Conservation (phyloP, 306 rosid species). For the Citrullus mucosospermus region DNA sequence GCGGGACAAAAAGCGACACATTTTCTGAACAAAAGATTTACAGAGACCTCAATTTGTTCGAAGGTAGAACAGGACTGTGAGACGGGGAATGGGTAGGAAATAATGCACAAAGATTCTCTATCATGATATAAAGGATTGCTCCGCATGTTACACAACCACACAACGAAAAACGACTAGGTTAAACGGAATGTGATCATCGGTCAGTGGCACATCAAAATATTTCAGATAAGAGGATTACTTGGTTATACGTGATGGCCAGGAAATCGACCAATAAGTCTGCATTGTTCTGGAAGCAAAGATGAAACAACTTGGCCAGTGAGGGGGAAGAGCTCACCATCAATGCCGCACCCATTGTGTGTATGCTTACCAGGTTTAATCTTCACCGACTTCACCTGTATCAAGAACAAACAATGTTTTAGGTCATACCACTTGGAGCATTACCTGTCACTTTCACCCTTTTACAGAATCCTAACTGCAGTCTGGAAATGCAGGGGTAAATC, state of each 20-base stretch:
- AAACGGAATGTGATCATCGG: conserved; percentile 15
- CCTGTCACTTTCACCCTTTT: not conserved
- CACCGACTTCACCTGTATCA: conserved; percentile 76
- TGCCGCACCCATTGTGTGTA: conserved; percentile 84
- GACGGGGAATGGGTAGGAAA: conserved; percentile 1
- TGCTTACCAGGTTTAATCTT: conserved; percentile 83
- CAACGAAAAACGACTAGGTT: not conserved
- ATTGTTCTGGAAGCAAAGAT: conserved; percentile 89
- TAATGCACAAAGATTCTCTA: conserved; percentile 9
- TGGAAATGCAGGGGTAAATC: not conserved
- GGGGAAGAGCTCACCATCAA: conserved; percentile 94
- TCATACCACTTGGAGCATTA: not conserved
- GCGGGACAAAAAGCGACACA: not conserved
- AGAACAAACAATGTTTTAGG: not conserved
- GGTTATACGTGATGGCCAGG: conserved; percentile 31
- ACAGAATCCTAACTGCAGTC: not conserved
- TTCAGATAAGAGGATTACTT: conserved; percentile 20
- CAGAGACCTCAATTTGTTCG: conserved; percentile 18
- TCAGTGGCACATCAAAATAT: conserved; percentile 36
- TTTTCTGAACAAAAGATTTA: conserved; percentile 25
- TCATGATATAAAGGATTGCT: conserved; percentile 1
- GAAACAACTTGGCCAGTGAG: conserved; percentile 78
- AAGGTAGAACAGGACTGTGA: not conserved
- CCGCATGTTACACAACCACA: conserved; percentile 4
- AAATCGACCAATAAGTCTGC: conserved; percentile 91